Base-by-base conservation (phyloP, 2,329 filamentous ascomycete species). In the Botrytis aclada region DNA sequence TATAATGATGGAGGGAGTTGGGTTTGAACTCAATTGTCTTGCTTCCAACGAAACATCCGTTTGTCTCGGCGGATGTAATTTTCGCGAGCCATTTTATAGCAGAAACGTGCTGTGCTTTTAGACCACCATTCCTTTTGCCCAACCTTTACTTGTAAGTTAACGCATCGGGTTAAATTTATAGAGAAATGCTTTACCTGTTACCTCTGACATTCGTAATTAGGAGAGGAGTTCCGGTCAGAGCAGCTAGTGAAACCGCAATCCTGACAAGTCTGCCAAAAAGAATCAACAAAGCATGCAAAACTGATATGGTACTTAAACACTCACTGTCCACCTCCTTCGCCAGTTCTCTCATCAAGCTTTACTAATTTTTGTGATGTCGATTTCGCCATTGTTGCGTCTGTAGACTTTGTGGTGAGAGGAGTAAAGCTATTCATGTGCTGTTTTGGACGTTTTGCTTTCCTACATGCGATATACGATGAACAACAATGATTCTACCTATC, bases 31-130 rank as follows among this genome's bases (percentile, higher is more conserved):
- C 83, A 78, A 58, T 77, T 70, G 66, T 78, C 75, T 76, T 83
- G 82, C 76, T 88, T 29, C 88, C 88, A 25, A 89, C 83, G 0
- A 77, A 76, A 37, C 89, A 83, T 9, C 88, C 87, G 0, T 83
- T 79, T 0, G 87, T 84, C 12, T 86, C 80, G 7, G 88, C 88
- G 2, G 81, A 80, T 1, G 87, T 89, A 4, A 83, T 85, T 9
- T 84, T 80, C 7, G 86, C 86, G 0, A 90, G 84, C 80, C 84
- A 89, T 73, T 84, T 80, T 14, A 91, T 85, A 2, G 87, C 83
- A 0, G 88, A 82, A 41, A 89, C 85, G 75, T 91, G 89, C 76
- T 91, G 89, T 1, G 84, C 84, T 77, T 89, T 90, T 45, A 91
- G 83, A 39, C 89, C 78, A 22, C 77, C 78, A 45, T 77, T 77